Evolutionary conservation across 2,329 filamentous ascomycete species (phyloP).

Genomic region (Aspergillus aculeatus): DNA sequence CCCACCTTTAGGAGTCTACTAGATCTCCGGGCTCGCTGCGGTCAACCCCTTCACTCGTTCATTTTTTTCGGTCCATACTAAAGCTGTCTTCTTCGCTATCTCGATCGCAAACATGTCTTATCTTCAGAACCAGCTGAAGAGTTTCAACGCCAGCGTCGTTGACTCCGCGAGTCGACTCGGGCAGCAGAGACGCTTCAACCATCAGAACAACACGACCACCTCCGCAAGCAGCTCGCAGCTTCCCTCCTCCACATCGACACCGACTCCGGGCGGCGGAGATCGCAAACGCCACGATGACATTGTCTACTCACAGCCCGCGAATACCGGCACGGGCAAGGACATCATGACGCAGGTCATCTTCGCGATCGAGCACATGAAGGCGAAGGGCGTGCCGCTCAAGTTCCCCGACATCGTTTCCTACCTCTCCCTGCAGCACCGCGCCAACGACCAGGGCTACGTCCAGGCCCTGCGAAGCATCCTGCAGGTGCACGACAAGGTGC

Average conservation of each 20-base stretch:
- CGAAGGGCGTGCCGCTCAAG: conserved; percentile 65
- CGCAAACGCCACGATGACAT: conserved; percentile 60
- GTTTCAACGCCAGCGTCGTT: conserved; percentile 61
- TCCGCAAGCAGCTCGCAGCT: conserved; percentile 62
- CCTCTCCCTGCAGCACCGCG: conserved; percentile 66
- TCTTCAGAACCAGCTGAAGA: conserved; percentile 64
- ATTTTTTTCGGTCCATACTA: not conserved
- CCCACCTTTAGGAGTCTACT: not conserved
- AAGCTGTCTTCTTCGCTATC: not conserved
- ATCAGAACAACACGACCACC: conserved; percentile 43
- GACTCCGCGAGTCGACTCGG: conserved; percentile 65
- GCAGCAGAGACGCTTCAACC: conserved; percentile 49
- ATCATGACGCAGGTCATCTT: conserved; percentile 86
- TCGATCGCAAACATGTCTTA: conserved; percentile 55
- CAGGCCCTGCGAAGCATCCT: conserved; percentile 67
- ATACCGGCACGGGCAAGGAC: conserved; percentile 73
- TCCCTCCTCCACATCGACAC: conserved; percentile 35
- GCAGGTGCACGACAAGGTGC: conserved; percentile 63
- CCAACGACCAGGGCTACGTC: conserved; percentile 59
- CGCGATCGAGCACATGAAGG: conserved; percentile 77
- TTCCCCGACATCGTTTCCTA: conserved; percentile 78
- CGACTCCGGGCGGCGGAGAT: conserved; percentile 40
- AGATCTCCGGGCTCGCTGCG: not conserved
- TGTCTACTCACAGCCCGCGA: conserved; percentile 73
- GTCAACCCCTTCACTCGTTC: not conserved